Base-by-base conservation (phyloP, 192 early-diverging fungal species). In the Coemansia javaensis region DNA sequence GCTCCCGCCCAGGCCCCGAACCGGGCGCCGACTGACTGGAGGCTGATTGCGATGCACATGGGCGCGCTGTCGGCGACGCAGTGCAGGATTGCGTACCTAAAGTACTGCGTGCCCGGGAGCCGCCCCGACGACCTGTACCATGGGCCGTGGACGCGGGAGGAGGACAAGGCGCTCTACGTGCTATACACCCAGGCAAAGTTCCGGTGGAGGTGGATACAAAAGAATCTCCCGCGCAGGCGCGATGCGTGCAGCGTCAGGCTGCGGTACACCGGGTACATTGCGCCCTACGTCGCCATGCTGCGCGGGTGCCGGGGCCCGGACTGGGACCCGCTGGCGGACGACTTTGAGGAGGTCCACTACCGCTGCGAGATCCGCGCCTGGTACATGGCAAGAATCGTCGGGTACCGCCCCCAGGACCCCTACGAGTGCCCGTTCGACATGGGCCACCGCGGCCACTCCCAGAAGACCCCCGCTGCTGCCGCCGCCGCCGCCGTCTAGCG, bases 251-350 rank as follows among this genome's bases (percentile, higher is more conserved):
- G 13, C 16, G 32, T 58, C 12, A 24, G 7, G 4, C 12, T 1
- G 7, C 39, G 65, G 14, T 41, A 59, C 31, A 28, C 4, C 0
- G 13, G 1, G n/a, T 52, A 53, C n/a, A 33, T 73, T n/a, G 13
- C 5, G 5, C 41, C 30, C 0, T 56, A 57, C 18, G 53, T 73
- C 11, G n/a, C 22, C 2, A 61, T 73, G 61, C 53, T 73, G 2
- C 15, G 32, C 0, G 24, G 27, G 10, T 64, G 69, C 40, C 37
- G 57, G 17, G 55, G 56, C 12, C 32, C 56, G 4, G 18, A 5
- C 7, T 73, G 62, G 62, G 62, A 73, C 40, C 69, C 69, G 8
- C 10, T 56, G 58, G 53, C 28, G 1, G 69, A 73, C 15, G 31
- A 31, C 2, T 48, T 73, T 13, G 49, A 47, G 13, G 69, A 73